Conservation (phyloP, 108 stramenopile species). For the Bacterosira constricta region DNA sequence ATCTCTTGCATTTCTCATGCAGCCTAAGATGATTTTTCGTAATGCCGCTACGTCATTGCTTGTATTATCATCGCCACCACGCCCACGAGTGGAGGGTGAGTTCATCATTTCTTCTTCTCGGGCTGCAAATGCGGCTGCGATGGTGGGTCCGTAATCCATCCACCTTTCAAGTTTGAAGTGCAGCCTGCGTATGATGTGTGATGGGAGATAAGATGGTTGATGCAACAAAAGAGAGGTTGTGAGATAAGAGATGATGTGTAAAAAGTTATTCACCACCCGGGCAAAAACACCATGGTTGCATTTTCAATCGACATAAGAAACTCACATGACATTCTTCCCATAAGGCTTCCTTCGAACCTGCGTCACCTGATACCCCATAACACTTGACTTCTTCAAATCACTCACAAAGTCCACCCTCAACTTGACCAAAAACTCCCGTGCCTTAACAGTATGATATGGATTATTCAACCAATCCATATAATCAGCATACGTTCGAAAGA, state of each 20-base stretch:
- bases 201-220: neutral
- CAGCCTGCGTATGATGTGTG: constrained; percentile 5
- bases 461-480: constrained; percentile 91
- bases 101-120: constrained; percentile 57
- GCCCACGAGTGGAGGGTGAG: constrained; percentile 1
- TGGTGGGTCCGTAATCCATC: constrained; percentile 94
- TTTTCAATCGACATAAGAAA: no score
- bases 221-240: neutral
- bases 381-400: constrained; percentile 85
- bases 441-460: constrained; percentile 77
- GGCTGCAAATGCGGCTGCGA: constrained; percentile 90
- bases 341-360: constrained; percentile 82
- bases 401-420: constrained; percentile 88
- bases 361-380: constrained; percentile 88
- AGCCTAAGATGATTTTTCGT: constrained; percentile 77
- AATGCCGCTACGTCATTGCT: constrained; percentile 77
- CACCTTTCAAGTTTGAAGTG: constrained; percentile 92
- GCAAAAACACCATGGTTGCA: neutral
- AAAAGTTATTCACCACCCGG: neutral
- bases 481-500: constrained; percentile 75
- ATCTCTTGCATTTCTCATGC: constrained; percentile 81
- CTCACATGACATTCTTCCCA: constrained; percentile 77
- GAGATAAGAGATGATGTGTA: neutral
- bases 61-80: constrained; percentile 11
- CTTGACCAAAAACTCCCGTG: constrained; percentile 86